These are phyloP conservation scores for Cenchrus americanus DNA, from an alignment of 176 grass and related monocot genomes.

Conservation along the genomic window DNA sequence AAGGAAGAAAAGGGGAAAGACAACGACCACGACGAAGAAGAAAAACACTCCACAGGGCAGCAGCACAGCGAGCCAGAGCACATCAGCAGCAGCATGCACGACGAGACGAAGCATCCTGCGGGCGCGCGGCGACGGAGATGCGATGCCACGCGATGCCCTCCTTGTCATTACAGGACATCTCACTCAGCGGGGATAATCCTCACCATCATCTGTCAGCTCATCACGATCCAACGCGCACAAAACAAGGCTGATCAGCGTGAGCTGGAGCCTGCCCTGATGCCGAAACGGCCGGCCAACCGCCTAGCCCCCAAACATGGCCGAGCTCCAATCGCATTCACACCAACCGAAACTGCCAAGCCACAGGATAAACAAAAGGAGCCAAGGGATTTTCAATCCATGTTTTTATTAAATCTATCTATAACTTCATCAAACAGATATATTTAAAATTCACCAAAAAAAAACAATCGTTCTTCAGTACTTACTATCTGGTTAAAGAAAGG, in stretches of 20 bases:
- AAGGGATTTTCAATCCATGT: background rate
- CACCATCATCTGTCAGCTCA: background rate
- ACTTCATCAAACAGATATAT: background rate
- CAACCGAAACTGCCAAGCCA: background rate
- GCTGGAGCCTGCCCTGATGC: conserved; percentile 10
- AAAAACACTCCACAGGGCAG: no score
- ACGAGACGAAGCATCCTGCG: background rate
- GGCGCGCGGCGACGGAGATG: background rate
- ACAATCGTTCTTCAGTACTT: no score
- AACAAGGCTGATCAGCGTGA: background rate
- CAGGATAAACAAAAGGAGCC: background rate
- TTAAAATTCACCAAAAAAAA: background rate
- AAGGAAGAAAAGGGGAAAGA: background rate
- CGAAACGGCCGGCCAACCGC: background rate
- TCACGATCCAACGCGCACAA: conserved; percentile 35
- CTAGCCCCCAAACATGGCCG: background rate
- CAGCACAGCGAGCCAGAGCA: background rate
- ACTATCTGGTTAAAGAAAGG: background rate
- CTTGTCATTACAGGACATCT: conserved; percentile 20
- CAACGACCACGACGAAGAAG: no score
- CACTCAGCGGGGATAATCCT: background rate
- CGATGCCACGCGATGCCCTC: conserved; percentile 9
- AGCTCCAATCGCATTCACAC: background rate
- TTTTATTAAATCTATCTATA: no score
- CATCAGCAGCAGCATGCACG: background rate